A percentile compares a stretch with the other conserved stretches of the same genome.
Evolutionary conservation across 768 basidiomycete species (phyloP).

Genomic region (Tricholoma hemisulphureum): DNA sequence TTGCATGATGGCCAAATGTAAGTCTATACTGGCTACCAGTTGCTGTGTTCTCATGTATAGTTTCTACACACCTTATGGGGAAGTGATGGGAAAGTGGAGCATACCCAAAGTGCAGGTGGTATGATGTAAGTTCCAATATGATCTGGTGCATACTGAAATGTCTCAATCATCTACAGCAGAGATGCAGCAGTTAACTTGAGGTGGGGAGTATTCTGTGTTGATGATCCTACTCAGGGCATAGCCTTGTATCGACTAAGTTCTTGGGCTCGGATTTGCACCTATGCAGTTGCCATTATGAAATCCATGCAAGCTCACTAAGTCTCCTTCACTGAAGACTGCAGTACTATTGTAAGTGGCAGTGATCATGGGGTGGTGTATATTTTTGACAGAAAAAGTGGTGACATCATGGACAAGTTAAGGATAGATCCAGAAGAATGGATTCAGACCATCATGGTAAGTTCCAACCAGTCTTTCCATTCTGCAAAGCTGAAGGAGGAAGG

Average conservation of each 20-base stretch:
- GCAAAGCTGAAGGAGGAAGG: background rate
- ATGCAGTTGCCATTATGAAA: conserved; percentile 4
- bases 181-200: conserved; percentile 4
- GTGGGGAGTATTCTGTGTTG: conserved; percentile 14
- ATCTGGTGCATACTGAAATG: background rate
- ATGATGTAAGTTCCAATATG: conserved; percentile 14
- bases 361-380: conserved; percentile 18
- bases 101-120: conserved; percentile 10
- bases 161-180: conserved; percentile 6
- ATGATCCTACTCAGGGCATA: conserved; percentile 14
- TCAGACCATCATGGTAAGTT: conserved; percentile 14
- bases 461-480: background rate
- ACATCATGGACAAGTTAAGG: conserved; percentile 7
- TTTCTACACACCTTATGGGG: conserved; percentile 16
- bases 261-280: conserved; percentile 7
- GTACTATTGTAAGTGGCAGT: conserved; percentile 10
- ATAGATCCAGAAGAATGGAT: conserved; percentile 10
- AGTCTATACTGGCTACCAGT: too few species aligned
- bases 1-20: too few species aligned
- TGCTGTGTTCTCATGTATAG: too few species aligned
- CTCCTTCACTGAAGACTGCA: conserved; percentile 9
- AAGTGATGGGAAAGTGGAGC: conserved; percentile 8
- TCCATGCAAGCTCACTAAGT: conserved; percentile 5
- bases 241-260: conserved; percentile 11
- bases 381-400: conserved; percentile 15